phyloP scores from a whole-genome alignment of 805 yeast genomes.

The Naumovozyma dairenensis region DNA sequence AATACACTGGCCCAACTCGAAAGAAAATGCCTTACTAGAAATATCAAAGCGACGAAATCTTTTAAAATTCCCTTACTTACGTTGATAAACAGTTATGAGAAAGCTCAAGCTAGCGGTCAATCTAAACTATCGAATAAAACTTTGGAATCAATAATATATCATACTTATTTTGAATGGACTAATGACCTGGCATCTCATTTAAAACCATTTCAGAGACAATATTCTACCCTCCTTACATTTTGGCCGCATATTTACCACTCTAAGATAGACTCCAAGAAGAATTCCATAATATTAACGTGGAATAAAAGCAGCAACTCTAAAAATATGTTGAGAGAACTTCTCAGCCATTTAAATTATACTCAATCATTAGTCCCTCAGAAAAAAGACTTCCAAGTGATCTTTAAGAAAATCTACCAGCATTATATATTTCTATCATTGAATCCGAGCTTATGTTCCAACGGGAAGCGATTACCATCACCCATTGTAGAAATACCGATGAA shows the following conservation, averaged over 20 bases:
- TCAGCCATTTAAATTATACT: too few species aligned
- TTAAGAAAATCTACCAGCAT: slow-evolving; percentile 2
- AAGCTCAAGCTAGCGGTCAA: too few species aligned
- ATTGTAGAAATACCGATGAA: slow-evolving; percentile 4
- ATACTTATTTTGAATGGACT: slow-evolving; percentile 2
- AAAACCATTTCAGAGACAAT: slow-evolving; percentile 1
- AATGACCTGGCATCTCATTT: slow-evolving; percentile 4
- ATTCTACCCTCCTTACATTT: background rate
- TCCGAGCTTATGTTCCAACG: background rate
- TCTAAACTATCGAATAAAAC: too few species aligned
- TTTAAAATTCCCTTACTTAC: background rate
- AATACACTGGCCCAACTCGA: background rate
- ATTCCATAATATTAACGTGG: background rate
- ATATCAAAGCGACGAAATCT: background rate
- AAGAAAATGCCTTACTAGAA: background rate
- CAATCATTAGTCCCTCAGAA: too few species aligned
- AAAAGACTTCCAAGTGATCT: background rate
- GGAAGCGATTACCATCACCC: slow-evolving; percentile 1
- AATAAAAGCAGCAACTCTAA: background rate
- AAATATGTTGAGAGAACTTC: background rate
- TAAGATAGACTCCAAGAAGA: background rate
- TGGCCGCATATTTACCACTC: slow-evolving; percentile 8
- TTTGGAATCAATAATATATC: background rate
- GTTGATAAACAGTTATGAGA: background rate
- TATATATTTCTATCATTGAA: background rate